Conservation (phyloP, 2,329 filamentous ascomycete species). For the Dryadomyces quercus-mongolicae region DNA sequence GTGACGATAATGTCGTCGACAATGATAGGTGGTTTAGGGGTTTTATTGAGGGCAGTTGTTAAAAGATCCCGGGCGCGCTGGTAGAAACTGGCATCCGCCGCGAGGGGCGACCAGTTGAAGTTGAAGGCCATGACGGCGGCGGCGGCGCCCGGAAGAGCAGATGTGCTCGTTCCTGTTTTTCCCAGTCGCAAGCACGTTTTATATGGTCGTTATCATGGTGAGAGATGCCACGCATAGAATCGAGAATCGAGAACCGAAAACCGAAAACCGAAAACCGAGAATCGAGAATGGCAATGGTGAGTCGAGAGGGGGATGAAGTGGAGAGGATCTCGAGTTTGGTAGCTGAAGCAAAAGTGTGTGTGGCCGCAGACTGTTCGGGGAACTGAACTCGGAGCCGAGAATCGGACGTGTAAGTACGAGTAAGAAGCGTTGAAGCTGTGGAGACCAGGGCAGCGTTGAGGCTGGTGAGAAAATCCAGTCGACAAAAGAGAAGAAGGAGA, state of each 20-base stretch:
- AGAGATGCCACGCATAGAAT: background rate
- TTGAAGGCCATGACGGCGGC: conserved; percentile 82
- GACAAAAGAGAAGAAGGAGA: background rate
- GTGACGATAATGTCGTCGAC: conserved; percentile 98
- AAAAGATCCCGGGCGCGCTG: conserved; percentile 85
- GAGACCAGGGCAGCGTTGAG: background rate
- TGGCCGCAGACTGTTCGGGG: too few species aligned
- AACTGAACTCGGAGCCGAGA: too few species aligned
- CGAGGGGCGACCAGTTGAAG: conserved; percentile 99
- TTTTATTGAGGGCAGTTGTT: conserved; percentile 92
- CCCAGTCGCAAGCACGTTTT: background rate
- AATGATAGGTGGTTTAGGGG: conserved; percentile 94
- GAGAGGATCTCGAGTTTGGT: too few species aligned
- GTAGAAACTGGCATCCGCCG: conserved; percentile 87
- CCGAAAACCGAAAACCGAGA: background rate
- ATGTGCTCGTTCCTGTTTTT: background rate
- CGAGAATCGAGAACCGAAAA: background rate
- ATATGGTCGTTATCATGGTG: background rate
- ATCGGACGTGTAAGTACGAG: too few species aligned
- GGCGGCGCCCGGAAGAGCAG: background rate
- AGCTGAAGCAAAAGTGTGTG: too few species aligned
- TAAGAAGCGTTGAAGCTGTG: background rate
- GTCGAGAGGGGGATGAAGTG: too few species aligned
- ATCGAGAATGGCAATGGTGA: background rate
- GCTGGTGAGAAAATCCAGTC: background rate